phyloP scores from a whole-genome alignment of 257 asterid genomes.

The Ophiorrhiza pumila region DNA sequence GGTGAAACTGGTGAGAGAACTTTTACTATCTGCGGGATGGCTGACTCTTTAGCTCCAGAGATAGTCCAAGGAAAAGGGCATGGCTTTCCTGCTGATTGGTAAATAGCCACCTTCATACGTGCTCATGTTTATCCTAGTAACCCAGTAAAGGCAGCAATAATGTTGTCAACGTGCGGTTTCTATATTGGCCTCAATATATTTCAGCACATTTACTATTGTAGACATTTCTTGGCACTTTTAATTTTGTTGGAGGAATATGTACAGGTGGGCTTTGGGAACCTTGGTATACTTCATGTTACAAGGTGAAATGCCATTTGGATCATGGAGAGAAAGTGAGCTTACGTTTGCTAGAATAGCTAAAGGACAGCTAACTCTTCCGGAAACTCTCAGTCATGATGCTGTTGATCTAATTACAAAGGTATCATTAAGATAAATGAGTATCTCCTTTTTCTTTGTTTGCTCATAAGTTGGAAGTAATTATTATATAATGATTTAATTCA shows the following conservation, averaged over 20 bases:
- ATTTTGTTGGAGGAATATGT: conserved; percentile 14
- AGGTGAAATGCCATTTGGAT: conserved; percentile 96
- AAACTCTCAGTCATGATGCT: conserved; percentile 57
- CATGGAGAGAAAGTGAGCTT: conserved; percentile 96
- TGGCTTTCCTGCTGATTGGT: conserved; percentile 92
- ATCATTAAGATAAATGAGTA: background rate
- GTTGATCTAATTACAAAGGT: conserved; percentile 89
- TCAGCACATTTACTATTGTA: background rate
- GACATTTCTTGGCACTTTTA: background rate
- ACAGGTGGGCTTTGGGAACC: conserved; percentile 94
- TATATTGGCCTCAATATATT: background rate
- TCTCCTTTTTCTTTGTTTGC: background rate
- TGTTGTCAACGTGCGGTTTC: background rate
- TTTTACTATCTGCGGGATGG: conserved; percentile 79
- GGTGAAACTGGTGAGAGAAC: conserved; percentile 62
- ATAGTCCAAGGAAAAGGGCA: conserved; percentile 93
- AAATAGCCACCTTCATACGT: conserved; percentile 26
- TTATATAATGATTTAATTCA: conserved; percentile 18
- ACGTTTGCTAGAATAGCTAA: conserved; percentile 78
- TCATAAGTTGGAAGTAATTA: background rate
- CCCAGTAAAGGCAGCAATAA: conserved; percentile 1
- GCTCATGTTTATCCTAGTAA: background rate
- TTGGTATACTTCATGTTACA: conserved; percentile 90
- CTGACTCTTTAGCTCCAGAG: conserved; percentile 92
- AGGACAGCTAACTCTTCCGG: conserved; percentile 80